phyloP scores from a whole-genome alignment of 305 asterid species.

The Fraxinus xanthoxyloides region DNA sequence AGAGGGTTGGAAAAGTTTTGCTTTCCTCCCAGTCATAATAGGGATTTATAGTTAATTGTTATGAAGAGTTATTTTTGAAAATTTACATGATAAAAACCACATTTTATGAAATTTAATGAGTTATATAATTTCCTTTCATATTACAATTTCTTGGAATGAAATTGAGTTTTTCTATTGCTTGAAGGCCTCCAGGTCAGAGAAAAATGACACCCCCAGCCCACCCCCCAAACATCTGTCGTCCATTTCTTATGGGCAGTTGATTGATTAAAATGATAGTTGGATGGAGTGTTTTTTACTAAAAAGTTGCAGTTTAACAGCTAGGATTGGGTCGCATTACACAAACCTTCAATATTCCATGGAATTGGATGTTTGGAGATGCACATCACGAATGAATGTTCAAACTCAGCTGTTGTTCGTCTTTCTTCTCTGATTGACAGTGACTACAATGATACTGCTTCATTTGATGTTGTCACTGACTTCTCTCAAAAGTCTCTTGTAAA shows the following conservation, averaged over 20 bases:
- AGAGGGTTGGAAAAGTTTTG: constrained; percentile 37
- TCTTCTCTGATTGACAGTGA: not conserved
- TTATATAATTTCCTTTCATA: not conserved
- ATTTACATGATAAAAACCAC: not conserved
- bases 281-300: no score
- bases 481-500: not conserved
- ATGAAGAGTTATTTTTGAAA: not conserved
- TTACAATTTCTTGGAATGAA: not conserved
- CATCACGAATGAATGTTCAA: no score
- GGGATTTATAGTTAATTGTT: constrained; percentile 23
- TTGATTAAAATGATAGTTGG: not conserved
- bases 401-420: not conserved
- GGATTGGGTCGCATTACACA: not conserved
- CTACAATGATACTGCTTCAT: not conserved
- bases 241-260: not conserved
- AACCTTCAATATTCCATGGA: not conserved
- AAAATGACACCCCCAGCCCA: not conserved
- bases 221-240: not conserved
- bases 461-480: not conserved
- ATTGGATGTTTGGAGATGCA: not conserved
- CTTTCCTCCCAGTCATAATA: constrained; percentile 36
- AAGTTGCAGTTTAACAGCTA: not conserved
- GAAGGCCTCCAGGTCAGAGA: not conserved
- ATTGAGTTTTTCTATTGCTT: no score
- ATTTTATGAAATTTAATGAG: not conserved